A percentile compares a stretch with the other conserved stretches of the same genome.
Evolutionary conservation across 2,329 filamentous ascomycete species (phyloP).

Genomic region (Fusarium fracticaudum): DNA sequence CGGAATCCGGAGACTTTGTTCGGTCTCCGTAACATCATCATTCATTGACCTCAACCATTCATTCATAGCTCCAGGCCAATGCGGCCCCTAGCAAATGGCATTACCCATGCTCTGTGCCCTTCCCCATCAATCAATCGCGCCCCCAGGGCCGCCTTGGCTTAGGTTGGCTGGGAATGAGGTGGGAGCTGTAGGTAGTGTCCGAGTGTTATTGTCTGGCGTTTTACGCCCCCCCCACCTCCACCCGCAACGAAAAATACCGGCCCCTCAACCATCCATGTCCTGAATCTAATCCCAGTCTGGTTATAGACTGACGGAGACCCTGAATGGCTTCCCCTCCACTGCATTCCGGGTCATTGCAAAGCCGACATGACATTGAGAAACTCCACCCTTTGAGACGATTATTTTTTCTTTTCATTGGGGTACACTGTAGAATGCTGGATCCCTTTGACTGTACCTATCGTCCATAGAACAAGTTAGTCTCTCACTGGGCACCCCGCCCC

Average conservation of each 20-base stretch:
- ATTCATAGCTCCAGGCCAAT: slow-evolving; percentile 1
- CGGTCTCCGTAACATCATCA: slow-evolving; percentile 28
- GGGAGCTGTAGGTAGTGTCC: slow-evolving; percentile 3
- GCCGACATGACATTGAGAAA: slow-evolving; percentile 8
- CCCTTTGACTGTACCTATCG: background rate
- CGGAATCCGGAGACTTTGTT: slow-evolving; percentile 25
- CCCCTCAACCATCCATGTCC: slow-evolving; percentile 30
- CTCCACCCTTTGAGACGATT: background rate
- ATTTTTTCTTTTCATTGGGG: slow-evolving; percentile 41
- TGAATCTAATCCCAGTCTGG: background rate
- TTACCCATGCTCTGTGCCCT: background rate
- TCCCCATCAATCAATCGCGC: slow-evolving; percentile 23
- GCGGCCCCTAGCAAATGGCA: slow-evolving; percentile 7
- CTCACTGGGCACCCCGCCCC: slow-evolving; percentile 6
- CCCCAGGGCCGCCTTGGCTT: slow-evolving; percentile 12
- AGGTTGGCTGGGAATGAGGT: slow-evolving; percentile 17
- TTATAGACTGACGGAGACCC: slow-evolving; percentile 19
- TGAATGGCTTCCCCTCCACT: slow-evolving; percentile 25
- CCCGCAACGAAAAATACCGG: slow-evolving; percentile 14
- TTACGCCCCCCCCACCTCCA: slow-evolving; percentile 23
- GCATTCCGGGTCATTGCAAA: slow-evolving; percentile 19
- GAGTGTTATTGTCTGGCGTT: slow-evolving; percentile 1
- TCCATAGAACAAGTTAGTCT: background rate
- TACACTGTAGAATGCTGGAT: background rate
- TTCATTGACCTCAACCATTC: slow-evolving; percentile 16